phyloP scores from a whole-genome alignment of 805 yeast genomes.

The Schizosaccharomyces lindneri region DNA sequence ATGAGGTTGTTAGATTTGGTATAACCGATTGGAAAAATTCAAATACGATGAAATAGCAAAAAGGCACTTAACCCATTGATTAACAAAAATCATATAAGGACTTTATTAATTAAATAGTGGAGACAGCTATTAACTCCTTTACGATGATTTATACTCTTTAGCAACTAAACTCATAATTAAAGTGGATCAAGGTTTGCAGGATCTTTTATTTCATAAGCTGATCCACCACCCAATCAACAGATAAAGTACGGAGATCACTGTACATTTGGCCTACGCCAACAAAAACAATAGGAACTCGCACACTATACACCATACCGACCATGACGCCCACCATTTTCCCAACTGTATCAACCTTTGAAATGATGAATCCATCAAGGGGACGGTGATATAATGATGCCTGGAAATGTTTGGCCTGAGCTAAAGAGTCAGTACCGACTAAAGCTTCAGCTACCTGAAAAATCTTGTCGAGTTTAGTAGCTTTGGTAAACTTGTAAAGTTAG shows the following conservation, averaged over 20 bases:
- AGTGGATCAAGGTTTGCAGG: too few relatives aligned
- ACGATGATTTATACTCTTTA: too few relatives aligned
- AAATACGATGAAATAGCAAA: too few relatives aligned
- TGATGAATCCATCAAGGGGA: slow-evolving; percentile 65
- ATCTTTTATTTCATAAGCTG: slow-evolving; percentile 28
- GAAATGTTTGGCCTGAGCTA: slow-evolving; percentile 80
- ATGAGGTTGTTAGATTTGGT: too few relatives aligned
- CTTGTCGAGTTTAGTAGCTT: slow-evolving; percentile 83
- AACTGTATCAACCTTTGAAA: slow-evolving; percentile 89
- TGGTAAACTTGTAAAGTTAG: slow-evolving; percentile 31
- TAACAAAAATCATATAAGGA: too few relatives aligned
- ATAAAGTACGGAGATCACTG: slow-evolving; percentile 71
- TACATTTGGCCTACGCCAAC: slow-evolving; percentile 95
- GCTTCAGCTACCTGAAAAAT: slow-evolving; percentile 98
- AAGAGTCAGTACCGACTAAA: slow-evolving; percentile 88
- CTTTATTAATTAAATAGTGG: too few relatives aligned
- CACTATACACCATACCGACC: slow-evolving; percentile 93
- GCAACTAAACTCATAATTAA: too few relatives aligned
- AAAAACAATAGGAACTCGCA: slow-evolving; percentile 81
- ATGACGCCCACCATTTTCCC: slow-evolving; percentile 90
- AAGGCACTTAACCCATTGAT: too few relatives aligned
- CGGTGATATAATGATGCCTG: slow-evolving; percentile 79
- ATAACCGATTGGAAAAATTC: too few relatives aligned
- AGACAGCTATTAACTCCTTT: too few relatives aligned
- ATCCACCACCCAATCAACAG: slow-evolving; percentile 80